Percentiles rank a stretch among this genome's conserved stretches.
Conservation (phyloP, 108 stramenopile species). For the Skeletonema tropicum region DNA sequence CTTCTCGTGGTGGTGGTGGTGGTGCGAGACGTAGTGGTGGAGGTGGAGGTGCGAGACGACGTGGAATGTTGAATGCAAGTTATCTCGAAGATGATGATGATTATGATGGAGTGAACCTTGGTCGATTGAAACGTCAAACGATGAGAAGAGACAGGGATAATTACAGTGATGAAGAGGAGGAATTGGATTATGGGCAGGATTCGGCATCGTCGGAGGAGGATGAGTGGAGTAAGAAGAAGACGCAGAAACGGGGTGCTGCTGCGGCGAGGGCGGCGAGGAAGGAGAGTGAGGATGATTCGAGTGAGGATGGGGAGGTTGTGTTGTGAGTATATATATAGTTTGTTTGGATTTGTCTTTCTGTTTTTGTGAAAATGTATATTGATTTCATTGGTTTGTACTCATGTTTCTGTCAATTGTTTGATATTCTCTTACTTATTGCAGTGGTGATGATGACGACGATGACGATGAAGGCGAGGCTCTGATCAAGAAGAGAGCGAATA, state of each 20-base stretch:
- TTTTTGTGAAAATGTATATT: background rate
- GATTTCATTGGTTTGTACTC: background rate
- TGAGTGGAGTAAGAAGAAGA: constrained; percentile 56
- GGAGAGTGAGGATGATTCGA: constrained; percentile 54
- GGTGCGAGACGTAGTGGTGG: constrained; percentile 19
- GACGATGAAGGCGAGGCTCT: constrained; percentile 44
- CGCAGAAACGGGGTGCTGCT: constrained; percentile 34
- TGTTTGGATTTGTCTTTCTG: background rate
- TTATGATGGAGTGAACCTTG: constrained; percentile 78
- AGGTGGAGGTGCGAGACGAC: constrained; percentile 34
- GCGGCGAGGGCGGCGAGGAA: constrained; percentile 33
- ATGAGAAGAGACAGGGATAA: constrained; percentile 42
- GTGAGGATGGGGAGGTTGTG: constrained; percentile 60
- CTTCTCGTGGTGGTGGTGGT: constrained; percentile 14
- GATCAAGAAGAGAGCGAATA: constrained; percentile 41
- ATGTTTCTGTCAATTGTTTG: background rate
- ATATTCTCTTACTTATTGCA: background rate
- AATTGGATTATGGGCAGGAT: constrained; percentile 67
- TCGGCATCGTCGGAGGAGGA: constrained; percentile 70
- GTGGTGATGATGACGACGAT: constrained; percentile 60
- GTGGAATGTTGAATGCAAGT: constrained; percentile 70
- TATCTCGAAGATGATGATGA: constrained; percentile 82
- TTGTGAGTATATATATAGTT: constrained; percentile 8
- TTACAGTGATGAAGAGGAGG: constrained; percentile 63
- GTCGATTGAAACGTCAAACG: constrained; percentile 56